Base-by-base conservation (phyloP, 139 green algal genomes). In the Chlamydomonas asymmetrica region DNA sequence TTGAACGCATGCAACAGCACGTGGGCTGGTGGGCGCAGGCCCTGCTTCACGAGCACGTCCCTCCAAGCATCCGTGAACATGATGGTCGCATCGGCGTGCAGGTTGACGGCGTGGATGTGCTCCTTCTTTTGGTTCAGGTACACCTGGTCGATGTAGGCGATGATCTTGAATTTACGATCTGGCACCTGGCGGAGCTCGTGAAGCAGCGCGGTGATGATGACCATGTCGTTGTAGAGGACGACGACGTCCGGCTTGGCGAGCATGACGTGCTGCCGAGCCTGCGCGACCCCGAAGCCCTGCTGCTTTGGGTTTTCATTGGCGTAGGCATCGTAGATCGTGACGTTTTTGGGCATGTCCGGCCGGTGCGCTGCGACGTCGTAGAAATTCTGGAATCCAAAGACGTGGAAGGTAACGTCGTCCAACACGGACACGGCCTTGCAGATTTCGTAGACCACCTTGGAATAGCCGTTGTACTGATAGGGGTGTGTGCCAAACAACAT, bases 201-300 rank as follows among this genome's bases (percentile, higher is more conserved):
- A 16, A 74, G 10, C 27, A 74, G 39, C 20, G 16, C 2, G 25
- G 3, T 60, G 20, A 74, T 27, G 37, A 80, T 52, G 5, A 80
- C n/a, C 8, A 66, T 40, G 64, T 80, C 74, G 64, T 80, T 80
- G 64, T 67, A 80, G 39, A 80, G 39, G 38, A 80, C 50, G 63
- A 66, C 9, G 3, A 74, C 64, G 54, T 80, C 74, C 1, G 74
- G 74, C 6, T 27, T 35, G 31, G 62, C 18, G 25, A 37, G 23
- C 25, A 25, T 41, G n/a, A 80, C 52, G 39, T 69, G 56, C 4
- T 64, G 64, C 41, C 5, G 13, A 5, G 37, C 52, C 23, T 50
- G 39, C 2, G 5, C 39, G 13, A 74, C 22, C 4, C 74, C 74
- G 27, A 80, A 80, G 4, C 60, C 60, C 4, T 45, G 4, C 13